Evolutionary conservation across 2,329 filamentous ascomycete species (phyloP).

Genomic region (Zymoseptoria crescenta): DNA sequence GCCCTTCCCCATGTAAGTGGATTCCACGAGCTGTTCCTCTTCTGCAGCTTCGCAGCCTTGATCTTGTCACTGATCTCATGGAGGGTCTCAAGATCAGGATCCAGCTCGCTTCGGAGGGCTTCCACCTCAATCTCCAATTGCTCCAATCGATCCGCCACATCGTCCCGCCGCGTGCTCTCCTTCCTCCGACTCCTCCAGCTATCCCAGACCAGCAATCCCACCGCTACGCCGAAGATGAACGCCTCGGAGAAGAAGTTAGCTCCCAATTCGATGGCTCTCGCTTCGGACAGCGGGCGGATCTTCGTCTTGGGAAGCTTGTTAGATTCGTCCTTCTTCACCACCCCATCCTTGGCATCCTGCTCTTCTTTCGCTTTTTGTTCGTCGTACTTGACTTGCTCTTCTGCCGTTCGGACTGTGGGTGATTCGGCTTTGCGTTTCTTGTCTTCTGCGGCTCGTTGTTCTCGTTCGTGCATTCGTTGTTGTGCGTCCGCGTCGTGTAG

Average conservation of each 20-base stretch:
- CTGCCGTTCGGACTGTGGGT: constrained; percentile 56
- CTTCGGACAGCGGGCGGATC: constrained; percentile 58
- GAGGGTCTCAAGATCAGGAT: constrained; percentile 25
- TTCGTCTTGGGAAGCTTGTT: constrained; percentile 30
- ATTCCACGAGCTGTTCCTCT: constrained; percentile 25
- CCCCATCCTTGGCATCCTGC: constrained; percentile 28
- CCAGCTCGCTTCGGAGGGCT: constrained; percentile 28
- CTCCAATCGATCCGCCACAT: constrained; percentile 52
- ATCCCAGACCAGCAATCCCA: constrained; percentile 55
- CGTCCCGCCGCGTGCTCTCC: constrained; percentile 51
- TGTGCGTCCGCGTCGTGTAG: constrained; percentile 54
- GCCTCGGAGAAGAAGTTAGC: constrained; percentile 62
- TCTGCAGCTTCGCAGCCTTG: constrained; percentile 19
- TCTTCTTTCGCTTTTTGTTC: constrained; percentile 35
- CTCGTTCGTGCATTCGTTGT: constrained; percentile 44
- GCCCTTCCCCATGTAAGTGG: constrained; percentile 21
- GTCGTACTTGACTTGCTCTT: constrained; percentile 50
- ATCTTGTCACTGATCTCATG: constrained; percentile 33
- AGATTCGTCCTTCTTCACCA: constrained; percentile 40
- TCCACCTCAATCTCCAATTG: constrained; percentile 46
- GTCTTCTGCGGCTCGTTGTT: constrained; percentile 49
- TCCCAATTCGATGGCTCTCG: constrained; percentile 60
- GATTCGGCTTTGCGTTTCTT: constrained; percentile 44
- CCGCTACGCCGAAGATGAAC: constrained; percentile 59
- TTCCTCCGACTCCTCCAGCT: constrained; percentile 54